phyloP scores from a whole-genome alignment of 306 rosid genomes.

The Sesbania bispinosa region DNA sequence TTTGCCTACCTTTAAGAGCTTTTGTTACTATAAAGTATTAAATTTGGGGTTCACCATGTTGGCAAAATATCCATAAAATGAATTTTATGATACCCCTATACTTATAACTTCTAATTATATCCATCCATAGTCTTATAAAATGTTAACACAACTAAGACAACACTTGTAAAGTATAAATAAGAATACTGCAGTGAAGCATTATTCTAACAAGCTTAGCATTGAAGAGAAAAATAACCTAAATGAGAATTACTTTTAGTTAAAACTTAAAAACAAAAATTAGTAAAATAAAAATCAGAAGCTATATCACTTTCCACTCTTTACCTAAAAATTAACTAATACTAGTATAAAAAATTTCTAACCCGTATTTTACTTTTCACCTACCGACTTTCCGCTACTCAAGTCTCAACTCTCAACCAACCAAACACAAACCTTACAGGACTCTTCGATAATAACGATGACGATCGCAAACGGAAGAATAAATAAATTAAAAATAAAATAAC shows the following conservation, averaged over 20 bases:
- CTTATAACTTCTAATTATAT: too few relatives aligned
- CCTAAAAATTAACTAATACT: neutral
- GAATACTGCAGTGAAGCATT: neutral
- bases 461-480: neutral
- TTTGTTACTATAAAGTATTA: neutral
- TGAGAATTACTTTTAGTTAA: neutral
- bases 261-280: neutral
- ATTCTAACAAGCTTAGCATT: neutral
- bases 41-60: neutral
- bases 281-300: neutral
- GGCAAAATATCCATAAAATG: neutral
- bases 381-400: neutral
- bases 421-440: conserved; percentile 11
- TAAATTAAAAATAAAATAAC: neutral
- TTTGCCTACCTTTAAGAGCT: neutral
- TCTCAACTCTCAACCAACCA: conserved; percentile 4
- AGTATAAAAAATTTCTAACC: neutral
- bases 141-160: too few relatives aligned
- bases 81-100: neutral
- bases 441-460: conserved; percentile 7
- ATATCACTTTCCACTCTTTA: neutral
- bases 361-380: neutral
- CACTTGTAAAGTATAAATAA: too few relatives aligned
- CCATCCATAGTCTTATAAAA: too few relatives aligned
- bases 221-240: neutral